These are phyloP conservation scores for Dactylorhiza incarnata DNA, from an alignment of 106 monocot genomes.

Conservation along the genomic window DNA sequence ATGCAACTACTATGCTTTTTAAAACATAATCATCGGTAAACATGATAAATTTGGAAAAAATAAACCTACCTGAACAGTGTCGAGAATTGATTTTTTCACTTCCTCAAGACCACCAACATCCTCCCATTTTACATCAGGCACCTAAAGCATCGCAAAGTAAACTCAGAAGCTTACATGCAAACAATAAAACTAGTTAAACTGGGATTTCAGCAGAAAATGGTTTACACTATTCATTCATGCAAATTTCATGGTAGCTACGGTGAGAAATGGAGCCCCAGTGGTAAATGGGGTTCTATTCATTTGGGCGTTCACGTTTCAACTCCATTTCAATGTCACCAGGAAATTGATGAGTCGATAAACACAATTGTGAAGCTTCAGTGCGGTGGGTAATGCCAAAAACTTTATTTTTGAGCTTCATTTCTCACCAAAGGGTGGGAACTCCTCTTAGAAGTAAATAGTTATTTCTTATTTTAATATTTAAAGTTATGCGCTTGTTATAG, in stretches of 20 bases:
- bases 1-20: not conserved
- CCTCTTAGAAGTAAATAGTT: too few species aligned
- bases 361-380: too few species aligned
- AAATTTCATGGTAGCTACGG: not conserved
- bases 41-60: not conserved
- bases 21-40: not conserved
- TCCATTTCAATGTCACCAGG: too few species aligned
- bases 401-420: too few species aligned
- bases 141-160: conserved; percentile 33
- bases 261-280: too few species aligned
- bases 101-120: conserved; percentile 99
- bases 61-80: conserved; percentile 74
- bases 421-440: too few species aligned
- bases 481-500: too few species aligned
- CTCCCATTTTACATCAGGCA: conserved; percentile 99
- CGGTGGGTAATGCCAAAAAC: too few species aligned
- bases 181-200: conserved; percentile 2
- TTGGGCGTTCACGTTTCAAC: too few species aligned
- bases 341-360: too few species aligned
- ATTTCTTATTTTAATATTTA: too few species aligned
- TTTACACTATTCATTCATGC: not conserved
- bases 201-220: not conserved
- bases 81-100: conserved; percentile 89
- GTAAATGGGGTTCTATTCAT: too few species aligned
- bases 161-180: conserved; percentile 3